These are phyloP conservation scores for Chaetomium sp. DNA, from an alignment of 2,329 filamentous ascomycete species.

Conservation along the genomic window DNA sequence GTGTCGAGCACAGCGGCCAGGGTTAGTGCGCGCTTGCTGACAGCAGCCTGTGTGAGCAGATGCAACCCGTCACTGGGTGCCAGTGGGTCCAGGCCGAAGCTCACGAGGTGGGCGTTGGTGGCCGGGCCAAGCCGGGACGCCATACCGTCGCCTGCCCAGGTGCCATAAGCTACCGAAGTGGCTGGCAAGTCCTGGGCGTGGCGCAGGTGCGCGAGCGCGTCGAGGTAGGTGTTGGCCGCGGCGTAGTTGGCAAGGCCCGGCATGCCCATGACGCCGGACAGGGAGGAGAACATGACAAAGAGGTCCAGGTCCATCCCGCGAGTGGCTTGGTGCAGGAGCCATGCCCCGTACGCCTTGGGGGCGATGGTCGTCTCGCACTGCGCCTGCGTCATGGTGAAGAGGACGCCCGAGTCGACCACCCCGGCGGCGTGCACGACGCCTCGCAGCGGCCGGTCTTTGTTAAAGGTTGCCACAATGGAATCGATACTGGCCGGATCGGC, in stretches of 20 bases:
- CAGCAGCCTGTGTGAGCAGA: neutral
- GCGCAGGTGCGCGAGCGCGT: neutral
- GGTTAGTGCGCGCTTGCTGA: neutral
- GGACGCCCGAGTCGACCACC: neutral
- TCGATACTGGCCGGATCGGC: neutral
- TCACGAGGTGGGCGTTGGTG: neutral
- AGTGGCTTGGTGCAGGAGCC: constrained; percentile 1
- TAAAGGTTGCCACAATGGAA: constrained; percentile 1
- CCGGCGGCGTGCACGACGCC: constrained; percentile 1
- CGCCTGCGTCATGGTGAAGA: neutral
- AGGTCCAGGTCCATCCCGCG: neutral
- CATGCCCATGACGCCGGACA: neutral
- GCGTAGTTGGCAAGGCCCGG: neutral
- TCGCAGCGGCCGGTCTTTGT: neutral
- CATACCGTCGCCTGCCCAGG: neutral
- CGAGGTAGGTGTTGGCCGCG: constrained; percentile 1
- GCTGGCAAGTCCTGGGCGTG: neutral
- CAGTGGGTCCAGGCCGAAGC: neutral
- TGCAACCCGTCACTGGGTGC: neutral
- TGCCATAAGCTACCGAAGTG: neutral
- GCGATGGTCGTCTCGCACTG: neutral
- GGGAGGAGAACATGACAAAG: neutral
- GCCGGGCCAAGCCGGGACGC: neutral
- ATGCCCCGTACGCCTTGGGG: neutral
- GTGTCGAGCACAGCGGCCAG: neutral